Percentiles rank a stretch among this genome's conserved stretches.
Evolutionary conservation across 2,329 filamentous ascomycete species (phyloP).

Genomic region (Herpotrichia juniperi): DNA sequence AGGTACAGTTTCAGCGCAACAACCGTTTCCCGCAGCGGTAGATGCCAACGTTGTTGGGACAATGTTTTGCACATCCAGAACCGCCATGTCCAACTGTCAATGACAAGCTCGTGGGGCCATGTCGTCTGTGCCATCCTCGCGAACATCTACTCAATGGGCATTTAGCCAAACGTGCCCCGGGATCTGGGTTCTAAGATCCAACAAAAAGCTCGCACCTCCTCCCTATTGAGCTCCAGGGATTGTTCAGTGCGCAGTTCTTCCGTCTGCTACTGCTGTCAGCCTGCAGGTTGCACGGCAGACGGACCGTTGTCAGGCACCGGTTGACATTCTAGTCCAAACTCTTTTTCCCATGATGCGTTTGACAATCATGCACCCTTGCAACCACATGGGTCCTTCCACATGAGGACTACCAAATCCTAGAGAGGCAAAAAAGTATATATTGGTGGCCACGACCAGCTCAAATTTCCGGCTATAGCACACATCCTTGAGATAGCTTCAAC

Average conservation of each 20-base stretch:
- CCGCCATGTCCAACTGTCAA: constrained; percentile 4
- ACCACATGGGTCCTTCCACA: constrained; percentile 1
- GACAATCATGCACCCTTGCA: background rate
- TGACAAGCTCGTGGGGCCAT: constrained; percentile 13
- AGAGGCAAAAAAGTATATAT: constrained; percentile 12
- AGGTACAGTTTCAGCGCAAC: constrained; percentile 40
- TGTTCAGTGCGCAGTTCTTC: background rate
- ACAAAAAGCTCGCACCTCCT: background rate
- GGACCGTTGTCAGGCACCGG: constrained; percentile 4
- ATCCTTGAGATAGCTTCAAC: background rate
- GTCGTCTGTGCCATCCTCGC: constrained; percentile 28
- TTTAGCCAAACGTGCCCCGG: constrained; percentile 19
- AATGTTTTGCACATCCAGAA: constrained; percentile 8
- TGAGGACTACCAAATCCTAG: background rate
- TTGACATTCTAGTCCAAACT: background rate
- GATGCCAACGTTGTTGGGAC: constrained; percentile 3
- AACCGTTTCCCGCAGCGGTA: constrained; percentile 3
- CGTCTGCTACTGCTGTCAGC: constrained; percentile 17
- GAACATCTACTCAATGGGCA: constrained; percentile 20
- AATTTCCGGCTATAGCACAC: constrained; percentile 2
- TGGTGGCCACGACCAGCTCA: background rate
- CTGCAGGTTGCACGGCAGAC: constrained; percentile 15
- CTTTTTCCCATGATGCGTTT: constrained; percentile 8
- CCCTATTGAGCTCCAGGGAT: background rate
- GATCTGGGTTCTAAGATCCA: constrained; percentile 25